Percentiles rank a stretch among this genome's conserved stretches.
Conservation (phyloP, 805 yeast species). For the Ogataea siamensis region DNA sequence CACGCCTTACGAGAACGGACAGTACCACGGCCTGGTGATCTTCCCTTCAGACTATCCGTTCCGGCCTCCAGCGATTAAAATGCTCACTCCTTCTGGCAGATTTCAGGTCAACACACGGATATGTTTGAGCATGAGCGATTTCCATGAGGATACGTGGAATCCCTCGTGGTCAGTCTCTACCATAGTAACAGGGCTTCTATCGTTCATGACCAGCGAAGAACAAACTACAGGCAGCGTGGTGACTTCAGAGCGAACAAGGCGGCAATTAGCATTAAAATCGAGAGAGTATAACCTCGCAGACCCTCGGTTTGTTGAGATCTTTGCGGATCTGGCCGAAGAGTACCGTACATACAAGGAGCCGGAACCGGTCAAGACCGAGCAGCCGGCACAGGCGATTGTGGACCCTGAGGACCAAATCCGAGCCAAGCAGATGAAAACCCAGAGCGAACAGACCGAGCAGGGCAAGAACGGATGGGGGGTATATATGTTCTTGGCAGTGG, state of each 20-base stretch:
- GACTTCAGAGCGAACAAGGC: slow-evolving; percentile 59
- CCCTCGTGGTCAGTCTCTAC: slow-evolving; percentile 96
- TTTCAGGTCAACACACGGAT: slow-evolving; percentile 77
- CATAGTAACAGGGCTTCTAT: slow-evolving; percentile 78
- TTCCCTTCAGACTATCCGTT: slow-evolving; percentile 88
- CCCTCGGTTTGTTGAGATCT: slow-evolving; percentile 54
- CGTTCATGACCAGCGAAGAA: slow-evolving; percentile 90
- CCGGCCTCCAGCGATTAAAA: slow-evolving; percentile 86
- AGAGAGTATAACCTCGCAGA: slow-evolving; percentile 59
- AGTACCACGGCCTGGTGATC: slow-evolving; percentile 82
- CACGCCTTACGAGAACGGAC: slow-evolving; percentile 83
- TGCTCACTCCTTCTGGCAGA: slow-evolving; percentile 88
- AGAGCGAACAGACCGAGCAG: slow-evolving; percentile 6
- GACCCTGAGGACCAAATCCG: slow-evolving; percentile 75
- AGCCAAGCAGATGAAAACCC: slow-evolving; percentile 30
- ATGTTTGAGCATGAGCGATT: slow-evolving; percentile 91
- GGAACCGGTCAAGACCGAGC: slow-evolving; percentile 17
- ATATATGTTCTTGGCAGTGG: slow-evolving; percentile 18
- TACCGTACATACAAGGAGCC: slow-evolving; percentile 29
- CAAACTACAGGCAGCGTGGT: slow-evolving; percentile 78
- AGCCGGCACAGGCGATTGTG: slow-evolving; percentile 24
- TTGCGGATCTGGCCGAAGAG: slow-evolving; percentile 62
- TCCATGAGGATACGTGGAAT: slow-evolving; percentile 93
- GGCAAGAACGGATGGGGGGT: slow-evolving; percentile 3
- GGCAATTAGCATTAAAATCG: slow-evolving; percentile 56